phyloP scores from a whole-genome alignment of 1,139 yeast species.

The Hemisphaericaspora subhashii region DNA sequence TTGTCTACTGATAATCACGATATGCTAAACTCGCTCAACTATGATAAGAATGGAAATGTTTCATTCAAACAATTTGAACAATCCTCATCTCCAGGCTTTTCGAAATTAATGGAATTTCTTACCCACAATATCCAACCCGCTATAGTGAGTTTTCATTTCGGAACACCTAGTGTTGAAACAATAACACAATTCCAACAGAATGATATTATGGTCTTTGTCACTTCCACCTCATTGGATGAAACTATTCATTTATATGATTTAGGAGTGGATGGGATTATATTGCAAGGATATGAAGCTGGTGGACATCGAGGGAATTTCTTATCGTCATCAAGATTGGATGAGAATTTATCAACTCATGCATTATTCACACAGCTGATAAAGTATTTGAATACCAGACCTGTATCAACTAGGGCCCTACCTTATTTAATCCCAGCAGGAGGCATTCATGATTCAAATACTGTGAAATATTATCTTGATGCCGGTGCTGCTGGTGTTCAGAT shows the following conservation, averaged over 20 bases:
- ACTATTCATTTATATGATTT: constrained; percentile 23
- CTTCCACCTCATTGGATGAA: constrained; percentile 44
- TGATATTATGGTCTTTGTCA: constrained; percentile 52
- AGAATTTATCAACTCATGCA: constrained; percentile 32
- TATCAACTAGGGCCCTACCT: constrained; percentile 14
- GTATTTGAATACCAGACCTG: constrained; percentile 2
- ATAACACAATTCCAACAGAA: constrained; percentile 42
- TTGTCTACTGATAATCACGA: constrained; percentile 11
- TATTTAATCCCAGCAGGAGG: constrained; percentile 51
- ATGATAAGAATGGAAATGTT: constrained; percentile 29
- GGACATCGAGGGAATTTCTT: constrained; percentile 53
- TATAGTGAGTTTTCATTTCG: constrained; percentile 52
- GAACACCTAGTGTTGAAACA: constrained; percentile 37
- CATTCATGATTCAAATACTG: constrained; percentile 28
- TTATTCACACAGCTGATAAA: constrained; percentile 27
- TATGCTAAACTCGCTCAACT: constrained; percentile 14
- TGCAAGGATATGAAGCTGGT: constrained; percentile 57
- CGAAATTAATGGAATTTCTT: constrained; percentile 14
- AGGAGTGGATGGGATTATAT: constrained; percentile 41
- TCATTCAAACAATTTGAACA: constrained; percentile 37
- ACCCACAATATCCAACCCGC: constrained; percentile 24
- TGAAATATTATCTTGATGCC: constrained; percentile 23
- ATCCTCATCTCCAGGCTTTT: constrained; percentile 11
- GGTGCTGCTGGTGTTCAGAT: constrained; percentile 51
- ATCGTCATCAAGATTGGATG: constrained; percentile 31